A percentile compares a stretch with the other conserved stretches of the same genome.
Evolutionary conservation across 495 filamentous ascomycete species (phyloP).

Genomic region (Cryomyces antarcticus): DNA sequence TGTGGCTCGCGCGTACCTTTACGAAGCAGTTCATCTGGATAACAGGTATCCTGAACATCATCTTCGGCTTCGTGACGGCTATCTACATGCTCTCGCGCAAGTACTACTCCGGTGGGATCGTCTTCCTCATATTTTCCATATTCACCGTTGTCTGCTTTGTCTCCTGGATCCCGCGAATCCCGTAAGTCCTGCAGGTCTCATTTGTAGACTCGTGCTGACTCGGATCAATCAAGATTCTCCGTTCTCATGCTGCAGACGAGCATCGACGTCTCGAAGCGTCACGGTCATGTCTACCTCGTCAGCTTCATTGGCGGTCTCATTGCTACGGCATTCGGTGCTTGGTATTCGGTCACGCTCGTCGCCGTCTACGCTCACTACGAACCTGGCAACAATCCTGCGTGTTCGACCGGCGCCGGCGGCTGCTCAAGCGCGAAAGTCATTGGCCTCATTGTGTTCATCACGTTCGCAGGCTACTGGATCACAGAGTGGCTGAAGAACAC

Average conservation of each 20-base stretch:
- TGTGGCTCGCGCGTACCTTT: conserved; percentile 55
- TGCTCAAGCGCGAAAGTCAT: conserved; percentile 62
- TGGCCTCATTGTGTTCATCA: conserved; percentile 67
- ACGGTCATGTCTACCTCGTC: conserved; percentile 74
- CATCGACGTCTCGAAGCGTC: conserved; percentile 65
- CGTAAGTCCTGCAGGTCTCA: no score
- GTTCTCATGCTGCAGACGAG: conserved; percentile 74
- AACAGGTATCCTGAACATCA: conserved; percentile 49
- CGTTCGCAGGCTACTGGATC: conserved; percentile 83
- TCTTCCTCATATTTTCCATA: conserved; percentile 63
- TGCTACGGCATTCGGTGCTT: conserved; percentile 45
- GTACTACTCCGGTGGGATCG: conserved; percentile 65
- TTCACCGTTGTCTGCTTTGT: conserved; percentile 66
- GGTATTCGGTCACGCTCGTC: conserved; percentile 38
- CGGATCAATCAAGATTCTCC: no score
- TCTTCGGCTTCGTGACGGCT: conserved; percentile 45
- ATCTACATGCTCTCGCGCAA: conserved; percentile 44
- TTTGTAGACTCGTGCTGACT: no score
- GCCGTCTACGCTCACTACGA: conserved; percentile 65
- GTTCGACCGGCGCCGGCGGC: conserved; percentile 35
- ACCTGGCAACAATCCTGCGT: conserved; percentile 49
- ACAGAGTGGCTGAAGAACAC: conserved; percentile 83
- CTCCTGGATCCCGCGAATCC: conserved; percentile 72
- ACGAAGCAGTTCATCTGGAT: conserved; percentile 85
- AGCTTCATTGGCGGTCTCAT: conserved; percentile 59